Evolutionary conservation across 345 rosid genomes (phyloP).

Genomic region (Anacardium occidentale): DNA sequence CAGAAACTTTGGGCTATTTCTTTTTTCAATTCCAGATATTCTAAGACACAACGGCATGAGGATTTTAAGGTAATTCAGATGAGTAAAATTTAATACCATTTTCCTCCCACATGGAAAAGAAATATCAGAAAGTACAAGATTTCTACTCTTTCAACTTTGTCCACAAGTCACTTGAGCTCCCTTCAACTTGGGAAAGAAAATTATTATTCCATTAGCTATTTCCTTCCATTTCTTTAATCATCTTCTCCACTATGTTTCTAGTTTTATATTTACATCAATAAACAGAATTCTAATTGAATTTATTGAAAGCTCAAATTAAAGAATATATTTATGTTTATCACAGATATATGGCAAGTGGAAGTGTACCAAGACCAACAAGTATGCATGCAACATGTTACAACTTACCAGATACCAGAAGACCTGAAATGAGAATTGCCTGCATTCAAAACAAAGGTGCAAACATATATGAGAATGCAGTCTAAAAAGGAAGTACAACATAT

Average conservation of each 20-base stretch:
- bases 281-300: not conserved
- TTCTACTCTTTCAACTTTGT: not conserved
- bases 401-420: slow-evolving; percentile 86
- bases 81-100: not conserved
- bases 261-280: not conserved
- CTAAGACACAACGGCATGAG: too few relatives aligned
- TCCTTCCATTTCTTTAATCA: too few relatives aligned
- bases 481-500: slow-evolving; percentile 8
- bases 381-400: slow-evolving; percentile 13
- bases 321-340: not conserved
- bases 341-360: not conserved
- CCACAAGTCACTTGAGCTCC: not conserved
- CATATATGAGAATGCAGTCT: slow-evolving; percentile 14
- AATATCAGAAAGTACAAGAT: not conserved
- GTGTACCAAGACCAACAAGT: not conserved
- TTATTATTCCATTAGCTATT: not conserved
- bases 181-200: not conserved
- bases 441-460: slow-evolving; percentile 11
- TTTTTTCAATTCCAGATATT: too few relatives aligned
- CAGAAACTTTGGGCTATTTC: not conserved
- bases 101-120: not conserved
- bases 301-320: not conserved
- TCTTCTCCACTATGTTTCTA: not conserved
- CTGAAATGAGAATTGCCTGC: slow-evolving; percentile 67
- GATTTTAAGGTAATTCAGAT: too few relatives aligned